Evolutionary conservation across 257 asterid genomes (phyloP), one percentile per base, ranked within the genome.

Genomic region (Agastache rugosa): DNA sequence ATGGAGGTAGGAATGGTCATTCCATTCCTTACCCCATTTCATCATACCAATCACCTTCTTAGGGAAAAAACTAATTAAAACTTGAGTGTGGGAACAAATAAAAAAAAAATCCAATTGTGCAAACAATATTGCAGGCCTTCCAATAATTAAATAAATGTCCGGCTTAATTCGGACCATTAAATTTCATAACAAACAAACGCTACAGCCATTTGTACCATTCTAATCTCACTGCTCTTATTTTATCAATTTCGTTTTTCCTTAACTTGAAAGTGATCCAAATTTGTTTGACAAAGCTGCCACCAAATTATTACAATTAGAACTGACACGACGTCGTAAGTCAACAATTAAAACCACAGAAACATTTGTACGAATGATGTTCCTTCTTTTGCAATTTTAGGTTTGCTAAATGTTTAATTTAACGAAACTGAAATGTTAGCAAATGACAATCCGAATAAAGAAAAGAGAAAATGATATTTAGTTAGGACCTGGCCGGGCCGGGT

Each of bases 351-450:
- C 53, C 1, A 8, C 42, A 35, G 6, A 37, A 37, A 37, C 42
- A 37, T 37, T 5, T 37, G 42, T 1, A 37, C 42, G 4, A 65
- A 39, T 55, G 45, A 58, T 54, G 55, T n/a, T 60, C 41, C 71
- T 68, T 68, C 23, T 44, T 48, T 31, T 69, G 50, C 66, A 69
- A 76, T 69, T 44, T 56, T 56, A 75, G 79, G 12, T 54, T 76
- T 59, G 31, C 45, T 27, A 44, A 25, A 37, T 63, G 72, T 53
- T 27, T 71, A 37, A 37, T 37, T 7, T 37, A 37, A 8, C 42
- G 41, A 35, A 35, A 35, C 41, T 35, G 9, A 53, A 6, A 53
- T 69, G 35, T 1, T 17, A 29, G 74, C 74, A 68, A 69, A 69
- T 69, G 63, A 51, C 37, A 27, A 50, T 37, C 8, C 6, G 41